Base-by-base conservation (phyloP, 192 early-diverging fungal species). In the Oehlia diaphana region DNA sequence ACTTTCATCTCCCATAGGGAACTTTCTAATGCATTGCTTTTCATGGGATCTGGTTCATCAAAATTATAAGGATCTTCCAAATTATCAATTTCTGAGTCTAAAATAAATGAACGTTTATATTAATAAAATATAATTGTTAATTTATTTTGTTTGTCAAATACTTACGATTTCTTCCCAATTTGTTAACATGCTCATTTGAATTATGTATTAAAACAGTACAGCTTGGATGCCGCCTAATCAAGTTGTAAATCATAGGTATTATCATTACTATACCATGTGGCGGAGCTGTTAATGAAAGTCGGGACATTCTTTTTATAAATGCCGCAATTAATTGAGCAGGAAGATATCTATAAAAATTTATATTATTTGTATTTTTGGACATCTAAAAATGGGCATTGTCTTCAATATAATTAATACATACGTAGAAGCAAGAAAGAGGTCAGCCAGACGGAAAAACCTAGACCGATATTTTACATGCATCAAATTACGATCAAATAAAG, bases 381-480 rank as follows among this genome's bases (percentile, higher is more conserved):
- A 47, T 13, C 42, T 9, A 44, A 44, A 26, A 9, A 9, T 37
- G 6, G 37, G 37, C 7, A 42, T 47, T 12, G 12, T 47, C 44
- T 47, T 12, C 3, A 23, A 50, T n/a, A 28, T 5, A 37, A 67
- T 21, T 31, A 35, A 72, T 49, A 87, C 89, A 83, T 88, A 93
- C 90, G 90, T 89, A 19, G 97, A 98, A 1, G 91, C 89, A 66
- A 99, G 85, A 83, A 98, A 99, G 9, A 98, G 80, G 28, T 96
- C 93, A 0, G 94, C 89, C 74, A 98, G 88, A 74, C 97, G 93
- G 86, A 98, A 95, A 88, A 98, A 98, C 65, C 97, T 89, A 10
- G 97, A 93, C 23, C 95, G 91, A 88, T 98, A 98, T 88, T 97
- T 98, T 74, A 95, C 93, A 82, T 96, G 95, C 83, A 98, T 87